Conservation (phyloP, 2,329 filamentous ascomycete genomes). For the Xylaria sp. region DNA sequence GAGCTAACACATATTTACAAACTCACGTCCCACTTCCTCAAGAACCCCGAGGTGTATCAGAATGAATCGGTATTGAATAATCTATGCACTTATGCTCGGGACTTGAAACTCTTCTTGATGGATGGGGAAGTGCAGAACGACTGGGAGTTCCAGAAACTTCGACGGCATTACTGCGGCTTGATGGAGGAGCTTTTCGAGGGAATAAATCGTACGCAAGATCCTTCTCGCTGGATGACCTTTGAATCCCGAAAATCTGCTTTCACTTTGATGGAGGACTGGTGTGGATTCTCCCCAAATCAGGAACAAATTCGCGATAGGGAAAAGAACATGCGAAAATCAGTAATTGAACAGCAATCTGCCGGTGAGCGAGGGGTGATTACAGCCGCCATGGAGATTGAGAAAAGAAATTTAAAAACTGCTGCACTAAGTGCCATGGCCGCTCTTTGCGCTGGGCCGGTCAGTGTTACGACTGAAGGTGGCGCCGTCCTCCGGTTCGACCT, state of each 20-base stretch:
- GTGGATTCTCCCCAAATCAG: slow-evolving; percentile 94
- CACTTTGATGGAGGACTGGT: slow-evolving; percentile 98
- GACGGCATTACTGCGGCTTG: slow-evolving; percentile 92
- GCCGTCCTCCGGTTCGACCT: slow-evolving; percentile 92
- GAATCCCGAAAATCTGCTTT: slow-evolving; percentile 96
- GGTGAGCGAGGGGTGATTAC: slow-evolving; percentile 82
- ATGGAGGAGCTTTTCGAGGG: slow-evolving; percentile 94
- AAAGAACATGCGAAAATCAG: slow-evolving; percentile 85
- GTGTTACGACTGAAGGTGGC: slow-evolving; percentile 87
- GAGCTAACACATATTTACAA: slow-evolving; percentile 98
- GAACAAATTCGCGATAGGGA: slow-evolving; percentile 83
- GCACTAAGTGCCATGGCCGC: slow-evolving; percentile 96
- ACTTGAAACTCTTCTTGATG: slow-evolving; percentile 93
- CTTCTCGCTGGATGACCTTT: slow-evolving; percentile 95
- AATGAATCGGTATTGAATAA: slow-evolving; percentile 93
- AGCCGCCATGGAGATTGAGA: slow-evolving; percentile 96
- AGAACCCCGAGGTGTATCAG: slow-evolving; percentile 79
- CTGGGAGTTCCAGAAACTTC: slow-evolving; percentile 90
- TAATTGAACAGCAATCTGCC: slow-evolving; percentile 81
- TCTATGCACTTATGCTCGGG: slow-evolving; percentile 88
- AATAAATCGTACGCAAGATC: slow-evolving; percentile 85
- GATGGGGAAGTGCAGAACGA: slow-evolving; percentile 95
- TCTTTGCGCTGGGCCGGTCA: slow-evolving; percentile 86
- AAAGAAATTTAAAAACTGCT: slow-evolving; percentile 88
- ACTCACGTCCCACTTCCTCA: slow-evolving; percentile 88